Percentiles rank a stretch among this genome's conserved stretches.
phyloP scores from a whole-genome alignment of 2,329 filamentous ascomycete species.

The Lasiodiplodia gonubiensis region DNA sequence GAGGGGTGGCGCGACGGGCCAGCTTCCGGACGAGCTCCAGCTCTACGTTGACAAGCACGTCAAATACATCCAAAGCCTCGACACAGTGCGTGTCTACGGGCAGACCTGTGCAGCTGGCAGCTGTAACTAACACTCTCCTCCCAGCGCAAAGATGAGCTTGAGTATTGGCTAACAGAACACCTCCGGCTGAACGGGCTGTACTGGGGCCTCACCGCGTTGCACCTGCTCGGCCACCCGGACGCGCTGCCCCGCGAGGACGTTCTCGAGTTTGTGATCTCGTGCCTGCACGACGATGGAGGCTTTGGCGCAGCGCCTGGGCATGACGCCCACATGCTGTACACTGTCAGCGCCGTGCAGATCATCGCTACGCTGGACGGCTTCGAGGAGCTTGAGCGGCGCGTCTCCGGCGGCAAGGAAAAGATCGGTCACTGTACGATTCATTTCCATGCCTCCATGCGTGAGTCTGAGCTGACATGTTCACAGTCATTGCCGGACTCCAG shows the following conservation, averaged over 20 bases:
- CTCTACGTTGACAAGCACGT: conserved; percentile 74
- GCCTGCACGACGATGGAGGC: conserved; percentile 84
- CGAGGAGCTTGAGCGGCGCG: conserved; percentile 75
- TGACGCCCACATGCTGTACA: conserved; percentile 95
- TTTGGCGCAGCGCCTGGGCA: conserved; percentile 94
- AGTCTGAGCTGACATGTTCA: conserved; percentile 35
- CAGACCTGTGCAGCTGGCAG: conserved; percentile 14
- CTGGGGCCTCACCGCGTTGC: conserved; percentile 89
- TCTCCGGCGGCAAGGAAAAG: conserved; percentile 69
- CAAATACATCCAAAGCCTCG: conserved; percentile 88
- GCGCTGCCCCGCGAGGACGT: conserved; percentile 80
- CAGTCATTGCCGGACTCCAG: conserved; percentile 82
- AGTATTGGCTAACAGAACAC: conserved; percentile 98
- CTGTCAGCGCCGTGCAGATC: conserved; percentile 92
- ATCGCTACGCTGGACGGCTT: conserved; percentile 85
- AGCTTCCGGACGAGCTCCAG: conserved; percentile 54
- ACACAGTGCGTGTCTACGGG: conserved; percentile 67
- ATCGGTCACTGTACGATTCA: conserved; percentile 76
- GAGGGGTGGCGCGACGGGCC: conserved; percentile 51
- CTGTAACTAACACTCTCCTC: conserved; percentile 30
- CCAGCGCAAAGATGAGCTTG: conserved; percentile 86
- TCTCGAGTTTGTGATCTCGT: conserved; percentile 94
- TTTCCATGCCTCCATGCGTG: neutral
- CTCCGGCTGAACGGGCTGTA: conserved; percentile 94
- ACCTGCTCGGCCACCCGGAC: conserved; percentile 80